Conservation (phyloP, 805 yeast species). For the Pichia kluyveri region DNA sequence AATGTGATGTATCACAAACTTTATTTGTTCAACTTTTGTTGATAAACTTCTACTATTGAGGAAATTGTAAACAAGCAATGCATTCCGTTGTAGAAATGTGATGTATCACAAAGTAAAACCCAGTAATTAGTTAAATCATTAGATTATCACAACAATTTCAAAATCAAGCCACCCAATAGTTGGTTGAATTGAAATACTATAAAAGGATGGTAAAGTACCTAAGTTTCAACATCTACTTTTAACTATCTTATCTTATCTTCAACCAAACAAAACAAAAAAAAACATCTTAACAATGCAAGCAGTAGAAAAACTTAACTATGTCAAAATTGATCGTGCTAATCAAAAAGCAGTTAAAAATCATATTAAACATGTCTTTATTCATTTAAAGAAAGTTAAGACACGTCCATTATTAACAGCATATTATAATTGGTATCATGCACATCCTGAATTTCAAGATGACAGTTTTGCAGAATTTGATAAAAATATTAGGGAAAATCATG, state of each 20-base stretch:
- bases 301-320: not conserved
- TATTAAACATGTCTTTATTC: slow-evolving; percentile 12
- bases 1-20: slow-evolving; percentile 1
- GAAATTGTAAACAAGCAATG: too few relatives aligned
- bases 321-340: slow-evolving; percentile 9
- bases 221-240: too few relatives aligned
- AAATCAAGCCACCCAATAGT: not conserved
- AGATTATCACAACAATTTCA: not conserved
- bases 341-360: slow-evolving; percentile 10
- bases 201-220: too few relatives aligned
- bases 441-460: slow-evolving; percentile 1
- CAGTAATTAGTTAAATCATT: not conserved
- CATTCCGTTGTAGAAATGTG: not conserved
- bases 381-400: slow-evolving; percentile 18
- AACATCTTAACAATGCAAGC: not conserved
- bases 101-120: not conserved
- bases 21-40: not conserved
- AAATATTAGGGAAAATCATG: not conserved
- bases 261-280: not conserved
- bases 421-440: slow-evolving; percentile 13
- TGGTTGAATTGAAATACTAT: too few relatives aligned
- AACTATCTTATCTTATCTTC: not conserved
- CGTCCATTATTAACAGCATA: slow-evolving; percentile 13
- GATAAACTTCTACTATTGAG: not conserved
- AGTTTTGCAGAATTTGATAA: slow-evolving; percentile 2